Conservation (phyloP, 768 basidiomycete species). For the Clitopilus hobsonii region DNA sequence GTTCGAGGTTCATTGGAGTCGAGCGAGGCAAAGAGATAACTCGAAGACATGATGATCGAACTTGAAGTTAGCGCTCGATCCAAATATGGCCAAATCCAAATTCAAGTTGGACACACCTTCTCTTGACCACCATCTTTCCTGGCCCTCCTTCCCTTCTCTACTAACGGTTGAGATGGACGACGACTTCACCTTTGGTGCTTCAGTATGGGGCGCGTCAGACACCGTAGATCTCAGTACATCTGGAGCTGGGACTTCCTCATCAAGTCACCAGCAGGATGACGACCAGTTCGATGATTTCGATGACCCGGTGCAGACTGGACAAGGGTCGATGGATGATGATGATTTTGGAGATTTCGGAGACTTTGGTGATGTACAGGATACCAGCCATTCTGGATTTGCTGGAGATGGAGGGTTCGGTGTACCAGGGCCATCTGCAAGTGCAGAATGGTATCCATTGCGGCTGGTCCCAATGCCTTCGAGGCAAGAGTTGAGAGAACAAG, state of each 20-base stretch:
- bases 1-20: conserved; percentile 43
- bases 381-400: conserved; percentile 27
- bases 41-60: conserved; percentile 1
- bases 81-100: conserved; percentile 32
- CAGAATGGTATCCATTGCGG: conserved; percentile 56
- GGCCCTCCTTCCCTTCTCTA: background rate
- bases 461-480: conserved; percentile 62
- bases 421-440: conserved; percentile 36
- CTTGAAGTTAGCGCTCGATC: background rate
- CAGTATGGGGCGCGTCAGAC: conserved; percentile 63
- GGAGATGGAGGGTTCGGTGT: conserved; percentile 31
- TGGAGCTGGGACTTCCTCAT: conserved; percentile 17
- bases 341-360: conserved; percentile 89
- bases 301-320: conserved; percentile 39
- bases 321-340: conserved; percentile 53
- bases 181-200: conserved; percentile 66
- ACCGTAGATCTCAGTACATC: conserved; percentile 21
- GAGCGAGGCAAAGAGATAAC: conserved; percentile 62
- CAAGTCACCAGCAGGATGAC: conserved; percentile 24
- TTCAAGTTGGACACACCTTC: conserved; percentile 11
- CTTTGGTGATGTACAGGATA: conserved; percentile 61
- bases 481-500: conserved; percentile 51
- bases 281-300: conserved; percentile 53
- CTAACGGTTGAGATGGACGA: conserved; percentile 51
- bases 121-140: conserved; percentile 10